Percentiles rank a stretch among this genome's conserved stretches.
phyloP scores from a whole-genome alignment of 2,329 filamentous ascomycete species.

The Aureobasidium sp. region DNA sequence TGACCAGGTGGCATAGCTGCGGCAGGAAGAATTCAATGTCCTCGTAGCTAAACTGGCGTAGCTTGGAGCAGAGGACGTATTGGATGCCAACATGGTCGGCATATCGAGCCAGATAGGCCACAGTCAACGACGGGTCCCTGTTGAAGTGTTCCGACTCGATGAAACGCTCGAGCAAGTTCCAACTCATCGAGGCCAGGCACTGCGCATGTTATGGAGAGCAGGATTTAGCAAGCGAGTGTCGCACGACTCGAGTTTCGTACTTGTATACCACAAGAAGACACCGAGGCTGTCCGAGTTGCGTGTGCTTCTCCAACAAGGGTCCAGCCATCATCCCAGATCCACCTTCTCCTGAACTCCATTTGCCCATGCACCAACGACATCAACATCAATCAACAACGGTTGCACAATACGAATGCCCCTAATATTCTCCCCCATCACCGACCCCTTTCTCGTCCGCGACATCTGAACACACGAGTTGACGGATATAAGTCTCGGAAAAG shows the following conservation, averaged over 20 bases:
- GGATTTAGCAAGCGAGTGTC: background rate
- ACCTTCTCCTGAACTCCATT: conserved; percentile 1
- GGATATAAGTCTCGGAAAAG: background rate
- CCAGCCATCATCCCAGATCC: background rate
- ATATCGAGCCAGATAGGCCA: conserved; percentile 83
- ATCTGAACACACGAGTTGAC: background rate
- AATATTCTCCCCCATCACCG: background rate
- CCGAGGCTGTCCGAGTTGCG: background rate
- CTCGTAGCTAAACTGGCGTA: conserved; percentile 82
- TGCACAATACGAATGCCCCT: background rate
- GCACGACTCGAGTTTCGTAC: background rate
- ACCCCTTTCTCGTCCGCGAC: background rate
- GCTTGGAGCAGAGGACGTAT: conserved; percentile 81
- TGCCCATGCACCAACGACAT: background rate
- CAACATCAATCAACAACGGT: background rate
- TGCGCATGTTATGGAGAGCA: background rate
- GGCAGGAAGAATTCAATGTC: conserved; percentile 91
- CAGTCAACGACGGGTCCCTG: conserved; percentile 79
- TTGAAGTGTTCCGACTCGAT: conserved; percentile 93
- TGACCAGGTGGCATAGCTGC: conserved; percentile 76
- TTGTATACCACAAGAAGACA: conserved; percentile 2
- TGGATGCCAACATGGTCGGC: conserved; percentile 85
- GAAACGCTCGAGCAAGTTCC: conserved; percentile 84
- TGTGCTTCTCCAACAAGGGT: background rate
- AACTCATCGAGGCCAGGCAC: conserved; percentile 43